Evolutionary conservation across 768 basidiomycete genomes (phyloP).

Genomic region (Termitomyces sp.): DNA sequence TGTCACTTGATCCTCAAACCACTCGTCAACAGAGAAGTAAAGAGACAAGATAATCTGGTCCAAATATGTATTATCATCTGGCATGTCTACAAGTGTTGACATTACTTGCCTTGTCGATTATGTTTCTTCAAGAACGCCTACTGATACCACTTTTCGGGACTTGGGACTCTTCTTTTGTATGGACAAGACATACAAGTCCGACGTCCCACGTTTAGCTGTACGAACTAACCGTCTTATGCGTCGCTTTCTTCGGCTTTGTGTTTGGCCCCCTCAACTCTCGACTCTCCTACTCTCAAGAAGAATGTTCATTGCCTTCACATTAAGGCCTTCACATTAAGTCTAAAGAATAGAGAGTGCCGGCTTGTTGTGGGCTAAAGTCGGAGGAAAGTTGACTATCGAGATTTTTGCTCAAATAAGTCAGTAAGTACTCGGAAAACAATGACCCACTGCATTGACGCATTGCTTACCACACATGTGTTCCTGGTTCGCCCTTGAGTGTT

Average conservation of each 20-base stretch:
- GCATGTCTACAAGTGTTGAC: neutral
- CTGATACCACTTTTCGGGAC: neutral
- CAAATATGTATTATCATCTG: neutral
- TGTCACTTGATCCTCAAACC: neutral
- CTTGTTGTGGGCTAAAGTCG: neutral
- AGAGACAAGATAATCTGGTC: neutral
- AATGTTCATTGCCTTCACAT: neutral
- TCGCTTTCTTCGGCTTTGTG: neutral
- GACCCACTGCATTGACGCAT: neutral
- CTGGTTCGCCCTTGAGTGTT: too few species aligned
- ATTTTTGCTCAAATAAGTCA: too few species aligned
- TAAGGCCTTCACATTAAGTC: neutral
- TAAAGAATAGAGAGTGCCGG: too few species aligned
- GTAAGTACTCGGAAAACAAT: neutral
- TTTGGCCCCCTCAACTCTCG: neutral
- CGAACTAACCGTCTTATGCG: neutral
- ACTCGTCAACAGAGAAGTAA: constrained; percentile 11
- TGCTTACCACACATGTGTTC: neutral
- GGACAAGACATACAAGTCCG: neutral
- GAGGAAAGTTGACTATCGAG: neutral
- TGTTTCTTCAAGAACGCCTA: neutral
- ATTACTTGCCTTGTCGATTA: neutral
- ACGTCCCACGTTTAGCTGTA: neutral
- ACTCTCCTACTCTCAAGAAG: neutral
- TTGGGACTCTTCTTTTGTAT: neutral